Base-by-base conservation (phyloP, 495 filamentous ascomycete species). In the Neurospora sp. region DNA sequence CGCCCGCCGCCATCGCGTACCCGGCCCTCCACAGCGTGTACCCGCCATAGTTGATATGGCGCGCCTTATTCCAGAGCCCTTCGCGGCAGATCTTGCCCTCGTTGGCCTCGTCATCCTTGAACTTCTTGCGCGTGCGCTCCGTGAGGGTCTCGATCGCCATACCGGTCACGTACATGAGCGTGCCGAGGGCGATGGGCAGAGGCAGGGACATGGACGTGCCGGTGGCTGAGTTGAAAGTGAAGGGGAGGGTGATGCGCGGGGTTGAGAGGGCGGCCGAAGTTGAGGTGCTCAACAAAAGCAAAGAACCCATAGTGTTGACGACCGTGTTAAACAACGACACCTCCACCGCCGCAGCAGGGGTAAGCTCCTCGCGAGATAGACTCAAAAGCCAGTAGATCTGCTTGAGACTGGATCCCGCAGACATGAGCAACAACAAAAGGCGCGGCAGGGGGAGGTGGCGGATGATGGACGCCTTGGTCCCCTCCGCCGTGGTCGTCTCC, bases 41-140 rank as follows among this genome's bases (percentile, higher is more conserved):
- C 15, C 80, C 87, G 34, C 84, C 84, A 74, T 90, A 90, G 66
- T 90, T 90, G 77, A 88, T 82, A 72, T 91, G 88, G n/a, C 87
- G 83, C 5, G 87, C 85, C 75, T 84, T 75, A 3, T 77, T 74
- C 82, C 85, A 90, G 38, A 89, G 75, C 1, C 89, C 89, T 2
- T 79, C 83, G 36, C 80, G 83, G 74, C 85, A 89, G 3, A 85
- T 79, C 80, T 86, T 87, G 24, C 88, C 88, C 71, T 84, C 79
- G 77, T 90, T 89, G 73, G 80, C 81, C 8, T 83, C 79, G 31
- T 83, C 79, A 24, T 79, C 73, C 78, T 90, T 90, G 81, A 90
- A 90, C 2, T 59, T 48, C 74, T 81, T 83, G 21, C 88, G 82
- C 79, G 90, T 88, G 11, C 82, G 73, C 79, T 91, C 89, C 0